Evolutionary conservation across 1,139 yeast species (phyloP).

Genomic region (Saccharomyces uvarum): DNA sequence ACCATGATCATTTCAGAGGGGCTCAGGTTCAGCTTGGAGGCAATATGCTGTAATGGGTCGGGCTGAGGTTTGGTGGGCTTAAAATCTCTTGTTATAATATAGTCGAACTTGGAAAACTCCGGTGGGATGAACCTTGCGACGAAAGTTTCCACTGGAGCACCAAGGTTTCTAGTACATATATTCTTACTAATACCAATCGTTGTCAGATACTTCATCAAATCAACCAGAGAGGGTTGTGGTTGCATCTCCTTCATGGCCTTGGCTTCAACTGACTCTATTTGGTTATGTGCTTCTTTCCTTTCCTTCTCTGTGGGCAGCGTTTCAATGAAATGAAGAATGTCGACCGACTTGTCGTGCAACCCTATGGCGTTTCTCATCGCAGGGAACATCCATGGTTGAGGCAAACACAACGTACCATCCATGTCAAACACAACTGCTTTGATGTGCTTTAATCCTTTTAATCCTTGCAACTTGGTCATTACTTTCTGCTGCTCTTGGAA

Average conservation of each 20-base stretch:
- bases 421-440: slow-evolving; percentile 55
- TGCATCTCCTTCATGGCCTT: slow-evolving; percentile 51
- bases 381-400: slow-evolving; percentile 61
- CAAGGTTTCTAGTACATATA: slow-evolving; percentile 54
- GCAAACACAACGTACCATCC: slow-evolving; percentile 63
- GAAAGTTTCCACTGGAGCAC: slow-evolving; percentile 41
- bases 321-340: slow-evolving; percentile 45
- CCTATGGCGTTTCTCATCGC: slow-evolving; percentile 54
- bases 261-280: slow-evolving; percentile 44
- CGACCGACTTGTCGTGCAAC: slow-evolving; percentile 38
- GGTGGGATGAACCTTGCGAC: slow-evolving; percentile 38
- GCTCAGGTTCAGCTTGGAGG: slow-evolving; percentile 38
- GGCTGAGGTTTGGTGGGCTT: slow-evolving; percentile 61
- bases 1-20: slow-evolving; percentile 52
- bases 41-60: slow-evolving; percentile 49
- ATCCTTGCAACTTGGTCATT: neutral
- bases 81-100: slow-evolving; percentile 52
- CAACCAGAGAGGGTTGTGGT: slow-evolving; percentile 43
- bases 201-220: slow-evolving; percentile 33
- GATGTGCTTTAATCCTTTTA: slow-evolving; percentile 24
- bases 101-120: slow-evolving; percentile 36
- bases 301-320: slow-evolving; percentile 36
- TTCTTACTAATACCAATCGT: slow-evolving; percentile 37
- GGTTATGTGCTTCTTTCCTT: slow-evolving; percentile 37
- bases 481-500: neutral